phyloP scores from a whole-genome alignment of 306 rosid species.

The Ceratonia siliqua region DNA sequence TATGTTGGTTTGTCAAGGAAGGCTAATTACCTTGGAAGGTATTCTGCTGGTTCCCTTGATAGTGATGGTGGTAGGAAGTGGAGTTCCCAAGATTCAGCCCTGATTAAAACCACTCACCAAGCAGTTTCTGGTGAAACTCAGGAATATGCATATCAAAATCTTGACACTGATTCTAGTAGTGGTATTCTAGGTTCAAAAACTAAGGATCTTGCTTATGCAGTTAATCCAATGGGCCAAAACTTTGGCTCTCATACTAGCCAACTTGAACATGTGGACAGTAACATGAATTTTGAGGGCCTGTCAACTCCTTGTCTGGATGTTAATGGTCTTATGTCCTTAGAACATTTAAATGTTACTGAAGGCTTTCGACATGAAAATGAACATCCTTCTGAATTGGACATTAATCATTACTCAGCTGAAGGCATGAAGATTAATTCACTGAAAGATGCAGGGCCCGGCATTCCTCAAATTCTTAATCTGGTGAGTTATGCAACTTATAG shows the following conservation, averaged over 20 bases:
- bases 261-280: constrained; percentile 53
- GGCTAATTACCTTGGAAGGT: constrained; percentile 71
- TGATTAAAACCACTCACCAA: constrained; percentile 55
- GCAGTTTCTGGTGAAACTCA: constrained; percentile 62
- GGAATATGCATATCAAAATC: constrained; percentile 55
- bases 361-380: constrained; percentile 50
- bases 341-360: constrained; percentile 55
- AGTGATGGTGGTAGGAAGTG: constrained; percentile 85
- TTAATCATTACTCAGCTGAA: constrained; percentile 50
- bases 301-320: constrained; percentile 57
- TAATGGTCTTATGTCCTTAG: constrained; percentile 52
- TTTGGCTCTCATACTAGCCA: constrained; percentile 54
- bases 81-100: constrained; percentile 84
- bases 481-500: constrained; percentile 57
- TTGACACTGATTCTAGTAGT: constrained; percentile 57
- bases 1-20: constrained; percentile 71
- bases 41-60: constrained; percentile 93
- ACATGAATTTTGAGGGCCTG: constrained; percentile 57
- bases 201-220: constrained; percentile 49
- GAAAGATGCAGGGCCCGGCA: constrained; percentile 77
- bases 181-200: constrained; percentile 53
- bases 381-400: constrained; percentile 55
- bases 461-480: constrained; percentile 91
- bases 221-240: constrained; percentile 52
- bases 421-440: constrained; percentile 48